Base-by-base conservation (phyloP, 23 red algal species). In the Gracilaria domingensis region DNA sequence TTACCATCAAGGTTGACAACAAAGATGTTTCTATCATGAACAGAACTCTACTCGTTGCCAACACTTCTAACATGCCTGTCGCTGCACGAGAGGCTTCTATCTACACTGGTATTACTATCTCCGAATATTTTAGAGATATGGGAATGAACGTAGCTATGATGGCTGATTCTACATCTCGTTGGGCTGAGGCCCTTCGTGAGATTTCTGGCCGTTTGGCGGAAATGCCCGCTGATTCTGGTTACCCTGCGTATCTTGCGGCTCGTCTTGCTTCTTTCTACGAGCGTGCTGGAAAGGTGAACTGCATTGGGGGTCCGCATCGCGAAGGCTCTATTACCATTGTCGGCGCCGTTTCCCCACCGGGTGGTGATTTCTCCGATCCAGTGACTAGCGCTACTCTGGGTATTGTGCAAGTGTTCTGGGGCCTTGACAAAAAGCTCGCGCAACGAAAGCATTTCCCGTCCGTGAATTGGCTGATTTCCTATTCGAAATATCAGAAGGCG, bases 51-150 rank as follows among this genome's bases (percentile, higher is more conserved):
- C 93, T 99, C 38, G 97, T 99, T 60, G 97, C 97, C 29, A 99
- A 99, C 59, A 99, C 97, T 23, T 99, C 97, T 30, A 99, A 99
- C 83, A 99, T 99, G 97, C 97, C 97, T 80, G 97, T 99, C 25
- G 97, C 97, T 32, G 97, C 97, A 17, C 93, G 97, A 29, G 97
- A 99, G 71, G 97, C 97, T 0, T 99, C 97, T 33, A 99, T 99
- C 61, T 99, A 99, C 75, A 99, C 97, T 24, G 97, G 97, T 66
- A 96, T 99, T 32, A 99, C 97, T 13, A 96, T 99, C 42, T 84
- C 94, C 25, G 97, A 99, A 66, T 99, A 99, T 86, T 99, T 93
- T 72, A 92, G 97, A 35, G 97, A 99, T 79, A 99, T 99, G 97
- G 97, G 97, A 9, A 88, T 96, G 74, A 86, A 99, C 64, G 94